Percentiles rank a stretch among this genome's conserved stretches.
phyloP scores from a whole-genome alignment of 2,329 filamentous ascomycete genomes.

The Beauveria sp. region DNA sequence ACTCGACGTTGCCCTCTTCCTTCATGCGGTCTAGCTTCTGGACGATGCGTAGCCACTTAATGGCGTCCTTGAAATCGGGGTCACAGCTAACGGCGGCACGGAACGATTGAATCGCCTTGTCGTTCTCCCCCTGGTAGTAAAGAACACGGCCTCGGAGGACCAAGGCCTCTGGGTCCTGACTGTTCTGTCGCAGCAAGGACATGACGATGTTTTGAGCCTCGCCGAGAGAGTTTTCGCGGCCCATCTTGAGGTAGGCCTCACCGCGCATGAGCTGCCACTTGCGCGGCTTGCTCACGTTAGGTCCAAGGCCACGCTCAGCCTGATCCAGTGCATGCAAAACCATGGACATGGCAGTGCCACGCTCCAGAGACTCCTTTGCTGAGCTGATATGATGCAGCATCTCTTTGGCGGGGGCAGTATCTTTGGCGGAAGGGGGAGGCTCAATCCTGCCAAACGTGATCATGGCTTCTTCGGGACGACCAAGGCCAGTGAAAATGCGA shows the following conservation, averaged over 20 bases:
- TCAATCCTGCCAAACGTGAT: conserved; percentile 73
- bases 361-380: conserved; percentile 67
- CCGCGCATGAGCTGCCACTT: conserved; percentile 93
- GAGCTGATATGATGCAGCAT: conserved; percentile 78
- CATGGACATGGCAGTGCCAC: conserved; percentile 80
- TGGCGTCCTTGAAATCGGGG: conserved; percentile 80
- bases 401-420: conserved; percentile 71
- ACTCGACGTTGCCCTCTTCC: conserved; percentile 83
- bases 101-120: conserved; percentile 89
- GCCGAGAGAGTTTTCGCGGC: conserved; percentile 76
- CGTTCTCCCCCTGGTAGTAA: conserved; percentile 88
- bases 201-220: conserved; percentile 93
- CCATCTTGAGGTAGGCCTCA: conserved; percentile 89
- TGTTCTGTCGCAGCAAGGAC: conserved; percentile 75
- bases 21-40: conserved; percentile 92
- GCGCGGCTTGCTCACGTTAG: conserved; percentile 69
- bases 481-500: conserved; percentile 81
- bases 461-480: conserved; percentile 79
- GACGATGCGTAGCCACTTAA: conserved; percentile 82
- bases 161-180: conserved; percentile 85
- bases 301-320: conserved; percentile 72
- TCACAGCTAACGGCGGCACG: conserved; percentile 83
- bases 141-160: conserved; percentile 81
- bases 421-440: conserved; percentile 74
- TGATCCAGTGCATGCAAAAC: conserved; percentile 85